A percentile compares a stretch with the other conserved stretches of the same genome.
phyloP scores from a whole-genome alignment of 192 early-diverging fungal genomes.

The Mortierella hygrophila region DNA sequence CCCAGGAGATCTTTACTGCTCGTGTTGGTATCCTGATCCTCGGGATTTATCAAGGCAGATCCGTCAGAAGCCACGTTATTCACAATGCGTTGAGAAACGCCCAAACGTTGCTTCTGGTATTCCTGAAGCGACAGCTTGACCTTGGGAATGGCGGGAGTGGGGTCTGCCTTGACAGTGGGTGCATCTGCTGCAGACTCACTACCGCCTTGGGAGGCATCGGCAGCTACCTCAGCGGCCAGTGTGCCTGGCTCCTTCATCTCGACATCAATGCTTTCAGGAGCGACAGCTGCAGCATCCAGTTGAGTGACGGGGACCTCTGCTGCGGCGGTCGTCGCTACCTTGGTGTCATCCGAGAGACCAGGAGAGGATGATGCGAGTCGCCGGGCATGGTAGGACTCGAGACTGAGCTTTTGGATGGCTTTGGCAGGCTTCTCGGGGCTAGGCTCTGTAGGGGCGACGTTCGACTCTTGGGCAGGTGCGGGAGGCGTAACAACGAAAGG shows the following conservation, averaged over 20 bases:
- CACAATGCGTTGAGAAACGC: conserved; percentile 26
- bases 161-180: conserved; percentile 4
- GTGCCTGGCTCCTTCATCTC: conserved; percentile 20
- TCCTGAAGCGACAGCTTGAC: conserved; percentile 52
- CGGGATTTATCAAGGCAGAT: background rate
- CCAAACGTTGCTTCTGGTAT: conserved; percentile 44
- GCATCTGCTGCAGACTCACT: background rate
- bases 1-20: background rate
- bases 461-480: background rate
- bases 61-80: background rate
- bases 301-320: background rate
- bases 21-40: background rate
- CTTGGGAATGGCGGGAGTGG: conserved; percentile 22
- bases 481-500: no score
- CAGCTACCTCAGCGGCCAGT: background rate
- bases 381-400: conserved; percentile 35
- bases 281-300: background rate
- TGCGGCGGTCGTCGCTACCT: background rate
- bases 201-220: background rate
- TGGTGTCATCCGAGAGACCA: background rate
- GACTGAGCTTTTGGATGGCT: conserved; percentile 26
- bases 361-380: conserved; percentile 23
- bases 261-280: conserved; percentile 16
- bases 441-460: background rate
- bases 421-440: background rate